phyloP scores from a whole-genome alignment of 2,329 filamentous ascomycete genomes.

The Penicillium sclerotiorum region DNA sequence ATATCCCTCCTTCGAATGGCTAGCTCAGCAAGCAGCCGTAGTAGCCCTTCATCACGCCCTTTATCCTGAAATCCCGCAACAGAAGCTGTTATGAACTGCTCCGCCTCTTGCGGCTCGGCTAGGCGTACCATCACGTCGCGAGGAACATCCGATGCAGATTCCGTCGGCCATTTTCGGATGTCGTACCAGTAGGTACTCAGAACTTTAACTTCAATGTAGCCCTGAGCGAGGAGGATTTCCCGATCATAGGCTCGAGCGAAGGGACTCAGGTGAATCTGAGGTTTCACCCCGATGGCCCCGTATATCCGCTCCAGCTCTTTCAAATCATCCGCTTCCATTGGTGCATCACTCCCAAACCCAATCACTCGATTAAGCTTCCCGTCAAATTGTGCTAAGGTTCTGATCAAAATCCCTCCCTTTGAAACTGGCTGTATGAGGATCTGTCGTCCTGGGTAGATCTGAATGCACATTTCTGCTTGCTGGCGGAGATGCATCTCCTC shows the following conservation, averaged over 20 bases:
- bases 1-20: conserved; percentile 8
- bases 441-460: conserved; percentile 11
- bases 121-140: neutral
- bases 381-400: conserved; percentile 9
- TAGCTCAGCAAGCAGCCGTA: conserved; percentile 12
- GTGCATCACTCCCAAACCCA: conserved; percentile 11
- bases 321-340: conserved; percentile 7
- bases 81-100: conserved; percentile 14
- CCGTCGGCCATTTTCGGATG: neutral
- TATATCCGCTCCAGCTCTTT: conserved; percentile 7
- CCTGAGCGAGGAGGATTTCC: neutral
- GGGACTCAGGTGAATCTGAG: conserved; percentile 14
- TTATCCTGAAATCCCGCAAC: conserved; percentile 17
- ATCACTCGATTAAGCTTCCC: conserved; percentile 20
- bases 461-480: conserved; percentile 17
- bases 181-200: conserved; percentile 12
- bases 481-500: conserved; percentile 15
- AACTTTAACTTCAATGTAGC: conserved; percentile 4
- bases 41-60: conserved; percentile 13
- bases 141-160: neutral
- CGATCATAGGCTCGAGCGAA: conserved; percentile 6
- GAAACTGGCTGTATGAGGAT: conserved; percentile 3
- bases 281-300: conserved; percentile 1
- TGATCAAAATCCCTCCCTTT: conserved; percentile 11
- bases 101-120: conserved; percentile 4